These are phyloP conservation scores for Yueomyces sinensis DNA, from an alignment of 805 yeast species.

Conservation along the genomic window DNA sequence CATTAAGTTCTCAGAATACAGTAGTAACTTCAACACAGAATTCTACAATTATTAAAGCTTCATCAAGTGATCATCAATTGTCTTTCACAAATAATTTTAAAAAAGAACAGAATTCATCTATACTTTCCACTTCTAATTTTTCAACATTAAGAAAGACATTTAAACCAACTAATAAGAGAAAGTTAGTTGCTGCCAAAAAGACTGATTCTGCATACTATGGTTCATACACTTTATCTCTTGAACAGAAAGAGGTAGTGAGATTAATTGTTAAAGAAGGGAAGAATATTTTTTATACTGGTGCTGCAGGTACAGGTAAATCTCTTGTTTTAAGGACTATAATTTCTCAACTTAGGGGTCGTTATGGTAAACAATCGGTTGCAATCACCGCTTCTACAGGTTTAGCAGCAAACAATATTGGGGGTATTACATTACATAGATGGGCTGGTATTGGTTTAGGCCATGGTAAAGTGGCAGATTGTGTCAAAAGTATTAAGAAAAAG, in stretches of 20 bases:
- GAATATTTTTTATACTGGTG: conserved; percentile 65
- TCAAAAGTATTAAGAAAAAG: conserved; percentile 8
- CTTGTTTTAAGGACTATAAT: conserved; percentile 56
- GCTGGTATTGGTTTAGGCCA: conserved; percentile 76
- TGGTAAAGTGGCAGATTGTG: conserved; percentile 33
- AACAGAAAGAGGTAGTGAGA: conserved; percentile 40
- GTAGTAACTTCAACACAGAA: conserved; percentile 1
- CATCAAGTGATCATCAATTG: conserved; percentile 5
- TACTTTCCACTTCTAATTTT: not conserved
- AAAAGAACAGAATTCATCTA: not conserved
- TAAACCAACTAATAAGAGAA: conserved; percentile 4
- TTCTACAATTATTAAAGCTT: not conserved
- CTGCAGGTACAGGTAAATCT: conserved; percentile 85
- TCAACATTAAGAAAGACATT: conserved; percentile 10
- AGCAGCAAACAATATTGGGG: conserved; percentile 91
- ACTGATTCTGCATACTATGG: not conserved
- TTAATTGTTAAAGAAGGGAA: conserved; percentile 35
- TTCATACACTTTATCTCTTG: conserved; percentile 24
- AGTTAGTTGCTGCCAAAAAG: not conserved
- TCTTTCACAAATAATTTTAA: conserved; percentile 4
- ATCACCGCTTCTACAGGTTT: conserved; percentile 93
- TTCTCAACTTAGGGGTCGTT: conserved; percentile 30
- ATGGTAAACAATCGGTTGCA: conserved; percentile 45
- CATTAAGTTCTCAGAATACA: not conserved
- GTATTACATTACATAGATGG: conserved; percentile 74